phyloP scores from a whole-genome alignment of 23 red algal genomes.

The Gracilaria domingensis region DNA sequence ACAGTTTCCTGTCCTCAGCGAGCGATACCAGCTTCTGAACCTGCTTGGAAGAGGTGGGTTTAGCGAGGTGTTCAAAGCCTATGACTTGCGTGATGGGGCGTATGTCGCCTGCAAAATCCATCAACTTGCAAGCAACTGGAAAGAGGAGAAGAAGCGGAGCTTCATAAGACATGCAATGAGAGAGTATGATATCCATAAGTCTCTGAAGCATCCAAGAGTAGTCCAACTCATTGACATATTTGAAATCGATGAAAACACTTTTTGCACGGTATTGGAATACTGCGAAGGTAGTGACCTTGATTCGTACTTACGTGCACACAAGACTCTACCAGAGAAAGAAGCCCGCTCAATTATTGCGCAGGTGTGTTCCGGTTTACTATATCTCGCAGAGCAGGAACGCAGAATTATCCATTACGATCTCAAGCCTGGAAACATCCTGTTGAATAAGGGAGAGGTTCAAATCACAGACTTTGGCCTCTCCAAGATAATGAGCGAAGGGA shows the following conservation, averaged over 20 bases:
- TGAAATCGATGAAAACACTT: conserved; percentile 95
- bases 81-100: conserved; percentile 61
- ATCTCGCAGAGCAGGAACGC: conserved; percentile 77
- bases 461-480: conserved; percentile 98
- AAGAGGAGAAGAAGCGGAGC: conserved; percentile 92
- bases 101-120: conserved; percentile 98
- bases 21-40: conserved; percentile 85
- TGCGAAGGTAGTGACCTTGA: conserved; percentile 96
- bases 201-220: conserved; percentile 91
- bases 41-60: conserved; percentile 96
- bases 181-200: conserved; percentile 97
- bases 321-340: conserved; percentile 87
- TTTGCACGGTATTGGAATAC: conserved; percentile 98
- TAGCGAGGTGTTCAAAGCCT: conserved; percentile 94
- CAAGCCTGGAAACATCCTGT: conserved; percentile 98
- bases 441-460: conserved; percentile 90
- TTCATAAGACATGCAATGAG: conserved; percentile 95
- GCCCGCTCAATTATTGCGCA: conserved; percentile 90
- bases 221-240: conserved; percentile 92
- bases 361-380: conserved; percentile 86
- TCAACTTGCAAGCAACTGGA: conserved; percentile 93
- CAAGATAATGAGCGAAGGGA: conserved; percentile 81
- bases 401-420: conserved; percentile 98
- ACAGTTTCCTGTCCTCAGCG: conserved; percentile 71
- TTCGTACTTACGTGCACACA: conserved; percentile 76